Percentiles rank a stretch among this genome's conserved stretches.
Evolutionary conservation across 31 red algal species (phyloP).

Genomic region (Odonthalia washingtoniensis): DNA sequence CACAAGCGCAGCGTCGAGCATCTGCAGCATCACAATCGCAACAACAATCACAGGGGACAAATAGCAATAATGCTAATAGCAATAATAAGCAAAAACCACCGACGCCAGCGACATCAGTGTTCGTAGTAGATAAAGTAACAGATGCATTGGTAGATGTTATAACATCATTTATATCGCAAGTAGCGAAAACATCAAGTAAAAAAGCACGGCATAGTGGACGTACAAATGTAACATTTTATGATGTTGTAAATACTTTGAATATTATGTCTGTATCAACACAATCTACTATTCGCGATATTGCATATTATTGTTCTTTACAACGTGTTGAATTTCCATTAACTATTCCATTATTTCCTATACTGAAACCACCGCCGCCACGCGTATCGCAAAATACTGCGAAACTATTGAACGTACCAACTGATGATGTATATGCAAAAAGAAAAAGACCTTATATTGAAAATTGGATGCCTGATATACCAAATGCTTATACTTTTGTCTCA

Average conservation of each 20-base stretch:
- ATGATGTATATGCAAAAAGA: not conserved
- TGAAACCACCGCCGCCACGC: not conserved
- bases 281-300: conserved; percentile 18
- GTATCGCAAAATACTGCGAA: too few relatives aligned
- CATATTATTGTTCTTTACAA: not conserved
- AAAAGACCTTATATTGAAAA: not conserved
- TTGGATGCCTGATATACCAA: conserved; percentile 8
- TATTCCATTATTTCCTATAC: not conserved
- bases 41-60: not conserved
- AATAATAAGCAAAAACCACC: not conserved
- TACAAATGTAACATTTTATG: not conserved
- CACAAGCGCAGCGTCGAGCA: conserved; percentile 2
- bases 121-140: not conserved
- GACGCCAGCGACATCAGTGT: not conserved
- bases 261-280: not conserved
- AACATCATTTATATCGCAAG: not conserved
- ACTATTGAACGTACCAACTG: not conserved
- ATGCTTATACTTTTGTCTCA: conserved; percentile 1
- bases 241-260: not conserved
- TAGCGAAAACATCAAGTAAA: not conserved
- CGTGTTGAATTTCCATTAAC: not conserved
- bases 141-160: conserved; percentile 1
- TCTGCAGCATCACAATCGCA: not conserved
- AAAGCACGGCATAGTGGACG: not conserved
- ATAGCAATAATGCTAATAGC: too few relatives aligned